phyloP scores from a whole-genome alignment of 306 rosid species.

The Castanospermum australe region DNA sequence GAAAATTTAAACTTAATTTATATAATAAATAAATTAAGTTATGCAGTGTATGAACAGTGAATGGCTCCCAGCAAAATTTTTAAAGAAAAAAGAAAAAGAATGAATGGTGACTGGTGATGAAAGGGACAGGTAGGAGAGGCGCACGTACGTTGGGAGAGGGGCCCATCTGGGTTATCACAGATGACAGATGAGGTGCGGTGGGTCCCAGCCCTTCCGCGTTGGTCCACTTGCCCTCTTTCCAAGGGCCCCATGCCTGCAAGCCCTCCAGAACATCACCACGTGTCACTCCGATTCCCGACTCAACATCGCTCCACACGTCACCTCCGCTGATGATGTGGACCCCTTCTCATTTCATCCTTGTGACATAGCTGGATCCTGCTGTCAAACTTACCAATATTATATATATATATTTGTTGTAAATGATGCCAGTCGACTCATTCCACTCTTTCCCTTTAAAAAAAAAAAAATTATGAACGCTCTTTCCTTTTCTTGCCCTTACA shows the following conservation, averaged over 20 bases:
- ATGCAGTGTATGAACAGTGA: too few species aligned
- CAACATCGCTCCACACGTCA: conserved; percentile 32
- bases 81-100: too few species aligned
- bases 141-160: conserved; percentile 50
- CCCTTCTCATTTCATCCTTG: neutral
- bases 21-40: too few species aligned
- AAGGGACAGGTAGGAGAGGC: conserved; percentile 42
- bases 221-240: conserved; percentile 34
- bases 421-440: too few species aligned
- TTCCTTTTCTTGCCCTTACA: too few species aligned
- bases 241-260: conserved; percentile 1
- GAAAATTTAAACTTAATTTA: too few species aligned
- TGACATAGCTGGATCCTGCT: conserved; percentile 28
- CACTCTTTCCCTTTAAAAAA: too few species aligned
- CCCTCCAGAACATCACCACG: conserved; percentile 35
- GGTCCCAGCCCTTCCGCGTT: conserved; percentile 45
- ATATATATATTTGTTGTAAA: neutral
- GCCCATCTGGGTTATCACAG: neutral
- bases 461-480: too few species aligned
- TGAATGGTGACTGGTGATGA: conserved; percentile 6
- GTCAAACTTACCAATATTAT: neutral
- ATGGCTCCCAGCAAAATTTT: too few species aligned
- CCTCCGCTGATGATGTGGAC: conserved; percentile 37
- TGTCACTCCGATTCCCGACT: conserved; percentile 14
- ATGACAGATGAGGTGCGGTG: conserved; percentile 22